Evolutionary conservation across 2,329 filamentous ascomycete species (phyloP), one percentile per base, ranked within the genome.

Genomic region (Colletotrichum paranaense): DNA sequence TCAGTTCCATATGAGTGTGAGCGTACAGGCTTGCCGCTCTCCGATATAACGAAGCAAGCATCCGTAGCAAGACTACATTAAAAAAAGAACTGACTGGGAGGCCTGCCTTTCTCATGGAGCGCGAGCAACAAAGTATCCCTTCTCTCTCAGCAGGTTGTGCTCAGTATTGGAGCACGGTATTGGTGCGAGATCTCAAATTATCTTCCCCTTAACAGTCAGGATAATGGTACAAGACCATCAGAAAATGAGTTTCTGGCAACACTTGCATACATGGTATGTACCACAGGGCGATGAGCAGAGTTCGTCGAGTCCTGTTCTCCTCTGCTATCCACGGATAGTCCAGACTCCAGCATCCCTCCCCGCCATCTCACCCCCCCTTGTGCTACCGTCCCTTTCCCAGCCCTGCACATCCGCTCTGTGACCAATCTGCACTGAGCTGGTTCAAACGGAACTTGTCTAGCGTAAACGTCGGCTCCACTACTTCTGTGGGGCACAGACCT

Each of bases 331-430:
- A 59, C 59, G 38, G 14, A 42, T 19, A 42, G 38, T 12, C 38
- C 24, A 63, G 42, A 42, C 14, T 12, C 38, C 19, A 63, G 42
- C 46, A 19, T 69, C 35, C 38, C 32, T 42, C 55, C 56, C 56
- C 67, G n/a, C 38, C 46, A 46, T 56, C 38, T 32, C 53, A 38
- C 32, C 28, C 32, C 28, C 22, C 22, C 26, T 26, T 56, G 56
- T 67, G 46, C 32, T 32, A 60, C 63, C 19, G 68, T 60, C 49
- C 46, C 56, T 26, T 46, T 57, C 16, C 53, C 35, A 52, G 53
- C 60, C 67, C 56, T 70, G 68, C 62, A 67, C 30, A 32, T 26
- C 53, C 55, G 68, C 63, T 63, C 63, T 67, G 68, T 71, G 68
- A 67, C 62, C 55, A 62, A 42, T 67, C 55, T 55, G 46, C 63